These are phyloP conservation scores for Bonia amplexicaulis DNA, from an alignment of 176 grass and related monocot genomes.

Conservation along the genomic window DNA sequence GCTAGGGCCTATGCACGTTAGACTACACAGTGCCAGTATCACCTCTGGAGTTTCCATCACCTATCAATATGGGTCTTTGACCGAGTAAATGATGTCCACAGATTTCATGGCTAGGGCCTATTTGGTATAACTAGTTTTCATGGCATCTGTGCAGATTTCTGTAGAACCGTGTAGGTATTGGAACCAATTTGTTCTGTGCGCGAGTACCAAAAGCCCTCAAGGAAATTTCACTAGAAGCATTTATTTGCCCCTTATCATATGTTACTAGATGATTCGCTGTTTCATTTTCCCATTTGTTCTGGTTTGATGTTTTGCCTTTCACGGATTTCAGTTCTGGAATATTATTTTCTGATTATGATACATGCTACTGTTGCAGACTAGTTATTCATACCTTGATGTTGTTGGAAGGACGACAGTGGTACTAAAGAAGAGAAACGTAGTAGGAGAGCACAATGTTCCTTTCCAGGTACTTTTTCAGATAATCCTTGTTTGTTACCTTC, in stretches of 20 bases:
- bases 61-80: not conserved
- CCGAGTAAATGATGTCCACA: no score
- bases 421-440: constrained; percentile 67
- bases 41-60: not conserved
- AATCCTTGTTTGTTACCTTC: not conserved
- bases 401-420: constrained; percentile 69
- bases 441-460: constrained; percentile 60
- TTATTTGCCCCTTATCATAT: not conserved
- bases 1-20: not conserved
- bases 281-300: constrained; percentile 5
- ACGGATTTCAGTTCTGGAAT: not conserved
- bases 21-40: not conserved
- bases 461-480: constrained; percentile 55
- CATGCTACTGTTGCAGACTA: constrained; percentile 43
- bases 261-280: not conserved
- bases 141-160: not conserved
- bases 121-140: not conserved
- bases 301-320: not conserved
- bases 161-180: not conserved
- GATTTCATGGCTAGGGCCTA: not conserved
- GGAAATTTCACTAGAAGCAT: not conserved
- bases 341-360: not conserved
- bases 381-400: constrained; percentile 70
- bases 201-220: not conserved
- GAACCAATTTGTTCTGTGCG: not conserved